A percentile compares a stretch with the other conserved stretches of the same genome.
These are phyloP conservation scores for Botryotinia calthae DNA, from an alignment of 2,329 filamentous ascomycete genomes.

Conservation along the genomic window DNA sequence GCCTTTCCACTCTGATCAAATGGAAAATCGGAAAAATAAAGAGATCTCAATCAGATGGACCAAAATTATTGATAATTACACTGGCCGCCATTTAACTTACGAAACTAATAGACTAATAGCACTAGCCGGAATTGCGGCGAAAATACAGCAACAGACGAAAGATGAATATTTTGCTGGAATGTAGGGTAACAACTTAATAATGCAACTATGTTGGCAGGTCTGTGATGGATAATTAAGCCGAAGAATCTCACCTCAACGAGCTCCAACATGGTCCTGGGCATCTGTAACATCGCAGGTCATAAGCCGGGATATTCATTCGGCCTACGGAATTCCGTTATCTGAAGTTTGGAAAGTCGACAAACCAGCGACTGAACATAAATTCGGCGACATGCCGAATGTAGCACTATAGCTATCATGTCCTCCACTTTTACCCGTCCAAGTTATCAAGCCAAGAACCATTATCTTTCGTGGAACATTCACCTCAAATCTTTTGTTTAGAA, in stretches of 20 bases:
- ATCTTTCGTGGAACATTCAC: too few species aligned
- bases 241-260: neutral
- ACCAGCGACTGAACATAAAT: neutral
- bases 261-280: neutral
- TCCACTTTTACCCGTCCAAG: neutral
- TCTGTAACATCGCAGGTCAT: neutral
- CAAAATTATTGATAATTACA: neutral
- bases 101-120: neutral
- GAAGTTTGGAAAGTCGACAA: neutral
- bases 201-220: neutral
- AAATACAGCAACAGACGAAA: neutral
- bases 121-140: neutral
- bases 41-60: neutral
- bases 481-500: too few species aligned
- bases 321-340: neutral
- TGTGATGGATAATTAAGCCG: rapidly evolving
- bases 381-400: neutral
- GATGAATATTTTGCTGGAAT: neutral
- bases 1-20: neutral
- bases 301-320: too few species aligned
- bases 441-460: rapidly evolving
- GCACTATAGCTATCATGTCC: neutral
- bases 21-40: too few species aligned
- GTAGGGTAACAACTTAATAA: neutral
- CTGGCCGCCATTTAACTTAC: neutral